Conservation (phyloP, 305 asterid species). For the Solanum chacoense region DNA sequence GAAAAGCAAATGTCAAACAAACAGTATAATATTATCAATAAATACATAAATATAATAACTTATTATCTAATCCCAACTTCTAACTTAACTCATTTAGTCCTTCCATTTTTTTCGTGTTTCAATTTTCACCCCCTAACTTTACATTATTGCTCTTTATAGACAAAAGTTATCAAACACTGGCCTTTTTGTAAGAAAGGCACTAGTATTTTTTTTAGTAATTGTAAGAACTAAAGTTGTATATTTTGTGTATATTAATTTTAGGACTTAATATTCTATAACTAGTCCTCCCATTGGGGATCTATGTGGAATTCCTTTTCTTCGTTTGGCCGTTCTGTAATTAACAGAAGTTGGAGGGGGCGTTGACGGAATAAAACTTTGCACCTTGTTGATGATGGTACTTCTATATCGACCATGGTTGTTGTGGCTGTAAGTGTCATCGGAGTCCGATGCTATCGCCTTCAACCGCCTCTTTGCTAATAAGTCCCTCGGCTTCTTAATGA, state of each 20-base stretch:
- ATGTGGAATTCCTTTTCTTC: conserved; percentile 69
- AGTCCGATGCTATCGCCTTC: conserved; percentile 23
- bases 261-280: conserved; percentile 1
- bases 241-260: neutral
- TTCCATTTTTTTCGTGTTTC: neutral
- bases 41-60: neutral
- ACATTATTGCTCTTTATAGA: neutral
- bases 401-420: conserved; percentile 27
- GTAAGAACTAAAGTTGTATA: neutral
- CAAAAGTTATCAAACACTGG: neutral
- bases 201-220: neutral
- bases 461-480: conserved; percentile 22
- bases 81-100: neutral
- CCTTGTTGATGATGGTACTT: conserved; percentile 3
- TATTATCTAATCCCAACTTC: neutral
- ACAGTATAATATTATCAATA: neutral
- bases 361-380: conserved; percentile 52
- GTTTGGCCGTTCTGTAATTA: conserved; percentile 30
- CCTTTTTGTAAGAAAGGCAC: conserved; percentile 6
- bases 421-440: conserved; percentile 57
- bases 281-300: conserved; percentile 45
- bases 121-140: neutral
- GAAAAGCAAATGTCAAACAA: neutral
- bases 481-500: conserved; percentile 23
- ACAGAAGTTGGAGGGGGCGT: conserved; percentile 54